Percentiles rank a stretch among this genome's conserved stretches.
Evolutionary conservation across 139 green algal species (phyloP).

Genomic region (Haematococcus sp.): DNA sequence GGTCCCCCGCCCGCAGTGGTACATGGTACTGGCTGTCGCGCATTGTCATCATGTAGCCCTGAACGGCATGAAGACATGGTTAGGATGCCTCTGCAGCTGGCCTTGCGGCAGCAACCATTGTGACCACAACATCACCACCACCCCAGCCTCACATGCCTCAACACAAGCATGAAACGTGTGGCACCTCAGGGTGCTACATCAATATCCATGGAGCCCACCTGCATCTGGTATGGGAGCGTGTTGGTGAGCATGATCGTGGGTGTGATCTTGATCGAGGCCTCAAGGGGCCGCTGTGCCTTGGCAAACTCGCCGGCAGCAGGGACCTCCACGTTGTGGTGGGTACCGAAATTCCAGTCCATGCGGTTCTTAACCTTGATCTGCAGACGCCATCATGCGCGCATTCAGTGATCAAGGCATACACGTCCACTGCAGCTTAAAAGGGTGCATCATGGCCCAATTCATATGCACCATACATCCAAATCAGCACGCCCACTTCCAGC

Average conservation of each 20-base stretch:
- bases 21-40: neutral
- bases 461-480: neutral
- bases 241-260: slow-evolving; percentile 74
- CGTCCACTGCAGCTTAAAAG: no score
- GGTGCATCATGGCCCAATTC: neutral
- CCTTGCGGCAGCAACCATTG: no score
- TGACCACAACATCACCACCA: no score
- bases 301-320: slow-evolving; percentile 48
- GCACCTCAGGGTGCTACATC: neutral
- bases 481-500: neutral
- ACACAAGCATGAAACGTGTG: neutral
- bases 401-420: no score
- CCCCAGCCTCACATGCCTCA: no score
- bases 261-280: slow-evolving; percentile 65
- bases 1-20: neutral
- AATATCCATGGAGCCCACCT: neutral
- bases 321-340: slow-evolving; percentile 36
- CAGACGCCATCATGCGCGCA: neutral
- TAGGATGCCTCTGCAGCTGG: no score
- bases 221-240: slow-evolving; percentile 67
- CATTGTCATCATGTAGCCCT: slow-evolving; percentile 28
- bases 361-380: slow-evolving; percentile 22
- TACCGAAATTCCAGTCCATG: slow-evolving; percentile 32
- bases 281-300: slow-evolving; percentile 52
- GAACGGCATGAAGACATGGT: no score